Evolutionary conservation across 495 filamentous ascomycete species (phyloP).

Genomic region (Neurospora tetraspora): DNA sequence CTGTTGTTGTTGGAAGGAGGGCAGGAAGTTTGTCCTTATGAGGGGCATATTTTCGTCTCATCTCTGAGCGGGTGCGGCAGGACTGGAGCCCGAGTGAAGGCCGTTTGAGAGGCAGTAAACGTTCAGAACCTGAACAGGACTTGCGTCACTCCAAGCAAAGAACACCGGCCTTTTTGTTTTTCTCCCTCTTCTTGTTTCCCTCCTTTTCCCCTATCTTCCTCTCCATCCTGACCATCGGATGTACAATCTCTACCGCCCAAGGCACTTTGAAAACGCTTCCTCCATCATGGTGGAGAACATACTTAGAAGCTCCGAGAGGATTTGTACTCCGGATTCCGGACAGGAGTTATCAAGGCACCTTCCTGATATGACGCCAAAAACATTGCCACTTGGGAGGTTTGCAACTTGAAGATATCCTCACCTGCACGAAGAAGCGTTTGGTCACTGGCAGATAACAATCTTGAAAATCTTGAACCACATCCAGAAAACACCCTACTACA

Average conservation of each 20-base stretch:
- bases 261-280: background rate
- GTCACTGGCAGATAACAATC: background rate
- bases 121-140: background rate
- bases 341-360: background rate
- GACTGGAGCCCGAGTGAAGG: background rate
- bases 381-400: background rate
- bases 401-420: background rate
- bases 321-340: background rate
- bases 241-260: background rate
- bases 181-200: background rate
- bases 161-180: background rate
- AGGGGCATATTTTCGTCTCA: background rate
- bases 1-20: background rate
- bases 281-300: background rate
- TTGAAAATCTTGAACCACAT: background rate
- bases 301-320: background rate
- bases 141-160: background rate
- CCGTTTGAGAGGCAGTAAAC: background rate
- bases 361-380: background rate
- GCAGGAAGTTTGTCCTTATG: background rate
- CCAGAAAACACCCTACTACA: fast-evolving
- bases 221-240: background rate
- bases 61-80: background rate
- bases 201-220: too few relatives aligned
- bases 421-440: background rate